Evolutionary conservation across 2,329 filamentous ascomycete genomes (phyloP).

Genomic region (Penicillium aurantiogriseum): DNA sequence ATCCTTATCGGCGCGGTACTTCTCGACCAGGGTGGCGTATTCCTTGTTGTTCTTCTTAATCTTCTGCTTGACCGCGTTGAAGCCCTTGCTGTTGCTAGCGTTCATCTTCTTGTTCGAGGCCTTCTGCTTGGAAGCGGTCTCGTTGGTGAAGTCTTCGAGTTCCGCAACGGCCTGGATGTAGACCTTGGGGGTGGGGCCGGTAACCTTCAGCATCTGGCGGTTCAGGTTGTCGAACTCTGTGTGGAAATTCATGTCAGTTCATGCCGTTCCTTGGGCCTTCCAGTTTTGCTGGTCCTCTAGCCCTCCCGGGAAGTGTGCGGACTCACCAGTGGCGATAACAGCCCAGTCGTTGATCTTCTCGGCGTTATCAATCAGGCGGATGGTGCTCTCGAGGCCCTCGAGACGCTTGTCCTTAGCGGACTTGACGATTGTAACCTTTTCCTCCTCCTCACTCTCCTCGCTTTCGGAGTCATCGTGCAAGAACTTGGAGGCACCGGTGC

Average conservation of each 20-base stretch:
- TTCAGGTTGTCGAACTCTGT: conserved; percentile 93
- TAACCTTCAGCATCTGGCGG: conserved; percentile 77
- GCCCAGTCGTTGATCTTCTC: conserved; percentile 98
- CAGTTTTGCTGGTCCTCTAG: not conserved
- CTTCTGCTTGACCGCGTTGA: conserved; percentile 97
- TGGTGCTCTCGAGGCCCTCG: conserved; percentile 86
- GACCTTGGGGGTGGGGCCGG: conserved; percentile 77
- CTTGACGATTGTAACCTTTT: conserved; percentile 82
- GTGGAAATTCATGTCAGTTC: conserved; percentile 13
- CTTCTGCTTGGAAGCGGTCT: conserved; percentile 93
- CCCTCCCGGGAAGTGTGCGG: not conserved
- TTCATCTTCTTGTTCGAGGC: conserved; percentile 98
- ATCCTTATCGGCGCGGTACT: conserved; percentile 81
- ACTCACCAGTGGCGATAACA: conserved; percentile 80
- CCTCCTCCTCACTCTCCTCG: conserved; percentile 80
- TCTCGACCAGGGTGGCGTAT: conserved; percentile 80
- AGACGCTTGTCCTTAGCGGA: conserved; percentile 97
- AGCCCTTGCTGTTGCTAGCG: conserved; percentile 84
- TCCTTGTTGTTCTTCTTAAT: conserved; percentile 99
- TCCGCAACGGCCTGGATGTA: conserved; percentile 94
- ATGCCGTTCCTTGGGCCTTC: conserved; percentile 1
- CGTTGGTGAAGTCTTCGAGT: conserved; percentile 90
- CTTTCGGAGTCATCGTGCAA: conserved; percentile 75
- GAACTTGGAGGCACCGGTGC: conserved; percentile 75
- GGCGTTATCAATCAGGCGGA: conserved; percentile 91